Base-by-base conservation (phyloP, 768 basidiomycete genomes). In the Russula compacta region DNA sequence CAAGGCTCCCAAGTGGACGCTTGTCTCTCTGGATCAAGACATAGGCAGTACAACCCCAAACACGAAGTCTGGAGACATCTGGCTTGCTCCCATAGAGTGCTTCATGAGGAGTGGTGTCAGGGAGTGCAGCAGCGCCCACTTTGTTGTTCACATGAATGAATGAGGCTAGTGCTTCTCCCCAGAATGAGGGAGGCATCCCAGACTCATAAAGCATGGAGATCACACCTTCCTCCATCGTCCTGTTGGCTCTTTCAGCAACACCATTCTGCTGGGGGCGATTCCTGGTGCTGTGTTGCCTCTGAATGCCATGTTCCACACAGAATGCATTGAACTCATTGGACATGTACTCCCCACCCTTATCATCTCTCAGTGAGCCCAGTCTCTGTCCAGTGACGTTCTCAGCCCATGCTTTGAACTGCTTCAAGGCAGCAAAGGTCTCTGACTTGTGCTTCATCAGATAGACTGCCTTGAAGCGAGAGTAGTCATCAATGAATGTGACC, bases 211-310 rank as follows among this genome's bases (percentile, higher is more conserved):
- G 24, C 24, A 29, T 29, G 3, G 24, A 29, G 24, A 29, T 29
- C 24, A 29, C 24, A 29, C 24, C 24, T 3, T 29, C 24, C 3
- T 53, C 53, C 73, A 78, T 1, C 0, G 72, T 74, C 2, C 71
- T 61, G 43, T 80, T 79, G 2, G 65, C 62, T 1, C 72, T 62
- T 61, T 81, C 76, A 2, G 76, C 76, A 4, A 77, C 70, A 21
- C 76, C 73, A 61, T 81, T 81, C 53, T 79, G 75, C 67, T 78
- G 72, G 2, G n/a, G 64, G 49, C 6, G 7, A 7, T 38, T 38
- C 36, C 36, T 38, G 6, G 36, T 12, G 12, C 36, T 38, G 36
- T 68, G 69, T 58, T 68, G 66, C 9, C 61, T 43, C 42, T 56
- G 56, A 19, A 71, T 71, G 38, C 70, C 65, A 35, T 63, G 24